Evolutionary conservation across 2,329 filamentous ascomycete species (phyloP).

Genomic region (Aureobasidium lini): DNA sequence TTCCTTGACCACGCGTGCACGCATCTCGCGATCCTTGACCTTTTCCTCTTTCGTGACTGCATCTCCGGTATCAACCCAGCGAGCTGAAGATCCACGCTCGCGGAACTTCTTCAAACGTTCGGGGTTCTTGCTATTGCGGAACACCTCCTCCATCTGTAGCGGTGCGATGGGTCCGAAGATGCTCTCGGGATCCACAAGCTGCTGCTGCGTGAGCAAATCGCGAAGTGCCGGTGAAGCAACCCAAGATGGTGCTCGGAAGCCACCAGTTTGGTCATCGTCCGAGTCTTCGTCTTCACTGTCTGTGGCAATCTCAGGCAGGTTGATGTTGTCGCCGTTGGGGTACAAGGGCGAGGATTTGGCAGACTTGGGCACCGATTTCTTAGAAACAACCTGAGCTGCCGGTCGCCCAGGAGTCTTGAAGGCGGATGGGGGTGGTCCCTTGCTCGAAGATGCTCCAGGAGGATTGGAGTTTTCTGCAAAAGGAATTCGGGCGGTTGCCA

Average conservation of each 20-base stretch:
- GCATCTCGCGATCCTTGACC: slow-evolving; percentile 66
- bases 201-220: slow-evolving; percentile 68
- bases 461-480: slow-evolving; percentile 67
- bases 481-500: slow-evolving; percentile 80
- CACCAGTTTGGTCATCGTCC: slow-evolving; percentile 40
- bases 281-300: slow-evolving; percentile 79
- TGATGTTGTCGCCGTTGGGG: slow-evolving; percentile 81
- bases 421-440: slow-evolving; percentile 2
- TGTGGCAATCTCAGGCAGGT: slow-evolving; percentile 89
- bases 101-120: slow-evolving; percentile 82
- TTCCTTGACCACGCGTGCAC: slow-evolving; percentile 71
- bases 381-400: slow-evolving; percentile 25
- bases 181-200: slow-evolving; percentile 71
- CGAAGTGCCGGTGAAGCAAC: slow-evolving; percentile 79
- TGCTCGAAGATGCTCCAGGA: slow-evolving; percentile 26
- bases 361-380: slow-evolving; percentile 45
- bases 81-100: slow-evolving; percentile 84
- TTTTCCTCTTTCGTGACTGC: slow-evolving; percentile 82
- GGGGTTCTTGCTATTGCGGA: slow-evolving; percentile 66
- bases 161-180: slow-evolving; percentile 87
- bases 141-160: slow-evolving; percentile 93
- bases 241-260: slow-evolving; percentile 69
- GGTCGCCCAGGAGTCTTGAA: slow-evolving; percentile 65
- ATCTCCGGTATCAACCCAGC: slow-evolving; percentile 73
- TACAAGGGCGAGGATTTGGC: slow-evolving; percentile 75